Percentiles rank a stretch among this genome's conserved stretches.
These are phyloP conservation scores for Epithemia pelagica DNA, from an alignment of 108 stramenopile species.

Conservation along the genomic window DNA sequence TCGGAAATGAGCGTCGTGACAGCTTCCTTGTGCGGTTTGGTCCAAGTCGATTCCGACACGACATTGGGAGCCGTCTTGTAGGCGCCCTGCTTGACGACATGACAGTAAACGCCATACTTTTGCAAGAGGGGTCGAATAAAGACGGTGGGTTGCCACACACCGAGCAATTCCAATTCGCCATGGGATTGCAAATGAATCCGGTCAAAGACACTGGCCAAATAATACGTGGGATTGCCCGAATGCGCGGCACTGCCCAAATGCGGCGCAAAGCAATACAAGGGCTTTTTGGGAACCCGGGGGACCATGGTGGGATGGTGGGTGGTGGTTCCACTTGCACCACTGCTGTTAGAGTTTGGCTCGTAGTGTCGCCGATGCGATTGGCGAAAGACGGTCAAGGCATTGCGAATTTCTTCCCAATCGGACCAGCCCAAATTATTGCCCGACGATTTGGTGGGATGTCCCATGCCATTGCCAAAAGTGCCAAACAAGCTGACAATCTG, in stretches of 20 bases:
- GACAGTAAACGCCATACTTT: conserved; percentile 61
- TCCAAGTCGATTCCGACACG: conserved; percentile 50
- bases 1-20: conserved; percentile 31
- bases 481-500: conserved; percentile 59
- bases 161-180: conserved; percentile 59
- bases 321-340: not conserved
- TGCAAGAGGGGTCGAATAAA: conserved; percentile 49
- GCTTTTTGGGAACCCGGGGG: conserved; percentile 17
- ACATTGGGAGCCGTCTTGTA: conserved; percentile 73
- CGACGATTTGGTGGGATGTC: not conserved
- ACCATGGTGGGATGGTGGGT: not conserved
- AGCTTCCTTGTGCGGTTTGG: conserved; percentile 44
- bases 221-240: conserved; percentile 49
- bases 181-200: conserved; percentile 55
- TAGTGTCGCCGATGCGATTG: conserved; percentile 61
- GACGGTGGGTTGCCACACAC: conserved; percentile 29
- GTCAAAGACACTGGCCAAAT: conserved; percentile 56
- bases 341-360: conserved; percentile 32
- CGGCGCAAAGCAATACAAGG: conserved; percentile 43
- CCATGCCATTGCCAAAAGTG: conserved; percentile 49
- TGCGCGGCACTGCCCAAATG: conserved; percentile 34
- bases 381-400: conserved; percentile 60
- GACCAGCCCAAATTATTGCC: conserved; percentile 48
- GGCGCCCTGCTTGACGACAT: conserved; percentile 74
- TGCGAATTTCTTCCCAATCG: conserved; percentile 68